phyloP scores from a whole-genome alignment of 805 yeast species.

The Pichia nanzhaoensis region DNA sequence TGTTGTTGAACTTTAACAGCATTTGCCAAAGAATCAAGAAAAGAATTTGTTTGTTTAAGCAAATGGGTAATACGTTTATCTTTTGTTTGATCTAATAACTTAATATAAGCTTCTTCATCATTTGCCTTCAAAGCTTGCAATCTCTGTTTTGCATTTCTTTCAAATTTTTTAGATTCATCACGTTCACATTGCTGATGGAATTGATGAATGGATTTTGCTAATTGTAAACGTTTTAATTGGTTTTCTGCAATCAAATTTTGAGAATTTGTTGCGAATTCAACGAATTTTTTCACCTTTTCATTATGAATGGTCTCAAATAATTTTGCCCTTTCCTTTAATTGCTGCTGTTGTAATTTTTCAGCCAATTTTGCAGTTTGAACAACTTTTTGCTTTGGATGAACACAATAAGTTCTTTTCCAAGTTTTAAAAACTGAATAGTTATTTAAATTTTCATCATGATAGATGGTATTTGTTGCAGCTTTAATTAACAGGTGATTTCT shows the following conservation, averaged over 20 bases:
- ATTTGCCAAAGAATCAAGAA: constrained; percentile 70
- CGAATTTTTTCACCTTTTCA: constrained; percentile 37
- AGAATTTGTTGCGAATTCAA: constrained; percentile 28
- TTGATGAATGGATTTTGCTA: constrained; percentile 35
- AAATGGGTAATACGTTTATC: constrained; percentile 83
- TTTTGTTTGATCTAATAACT: constrained; percentile 76
- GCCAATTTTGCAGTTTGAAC: constrained; percentile 72
- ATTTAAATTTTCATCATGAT: constrained; percentile 43
- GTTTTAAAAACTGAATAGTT: constrained; percentile 52
- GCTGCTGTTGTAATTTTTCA: constrained; percentile 68
- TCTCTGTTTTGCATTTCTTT: constrained; percentile 81
- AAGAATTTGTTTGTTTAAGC: constrained; percentile 70
- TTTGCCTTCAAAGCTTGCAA: constrained; percentile 80
- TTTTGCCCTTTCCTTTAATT: constrained; percentile 51
- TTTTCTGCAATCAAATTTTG: constrained; percentile 29
- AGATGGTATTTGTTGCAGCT: constrained; percentile 38
- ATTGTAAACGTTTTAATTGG: constrained; percentile 22
- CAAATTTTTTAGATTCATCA: constrained; percentile 70
- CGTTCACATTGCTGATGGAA: constrained; percentile 57
- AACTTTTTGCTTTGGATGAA: constrained; percentile 62
- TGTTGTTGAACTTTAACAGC: constrained; percentile 74
- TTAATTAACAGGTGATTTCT: constrained; percentile 50
- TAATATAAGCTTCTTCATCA: constrained; percentile 83
- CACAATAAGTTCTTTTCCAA: constrained; percentile 61
- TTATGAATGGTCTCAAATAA: constrained; percentile 45